Conservation (phyloP, 495 filamentous ascomycete species). For the Penicillium bialowiezense region DNA sequence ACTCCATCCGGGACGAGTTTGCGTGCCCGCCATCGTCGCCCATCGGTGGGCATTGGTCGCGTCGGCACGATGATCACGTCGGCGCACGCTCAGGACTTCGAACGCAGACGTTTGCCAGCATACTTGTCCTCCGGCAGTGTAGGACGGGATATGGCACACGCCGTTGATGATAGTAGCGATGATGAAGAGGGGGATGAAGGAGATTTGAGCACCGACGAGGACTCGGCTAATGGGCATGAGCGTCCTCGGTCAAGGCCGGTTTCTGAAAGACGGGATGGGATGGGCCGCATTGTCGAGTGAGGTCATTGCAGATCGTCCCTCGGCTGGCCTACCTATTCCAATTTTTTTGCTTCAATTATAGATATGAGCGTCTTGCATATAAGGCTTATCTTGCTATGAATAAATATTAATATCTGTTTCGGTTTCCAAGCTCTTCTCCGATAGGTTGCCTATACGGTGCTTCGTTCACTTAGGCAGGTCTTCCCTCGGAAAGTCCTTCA, state of each 20-base stretch:
- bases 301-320: neutral
- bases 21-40: conserved; percentile 25
- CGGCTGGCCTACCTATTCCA: neutral
- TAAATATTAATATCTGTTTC: conserved; percentile 5
- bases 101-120: conserved; percentile 60
- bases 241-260: conserved; percentile 2
- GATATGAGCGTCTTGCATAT: conserved; percentile 2
- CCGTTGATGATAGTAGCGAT: conserved; percentile 33
- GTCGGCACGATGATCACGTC: conserved; percentile 61
- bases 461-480: neutral
- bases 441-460: too few species aligned
- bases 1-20: conserved; percentile 23
- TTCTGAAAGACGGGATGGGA: conserved; percentile 1
- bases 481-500: neutral
- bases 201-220: conserved; percentile 18
- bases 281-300: conserved; percentile 16
- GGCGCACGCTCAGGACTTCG: conserved; percentile 86
- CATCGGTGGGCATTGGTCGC: conserved; percentile 37
- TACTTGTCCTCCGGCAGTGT: conserved; percentile 27
- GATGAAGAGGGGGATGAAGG: conserved; percentile 36
- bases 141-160: conserved; percentile 13
- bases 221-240: conserved; percentile 6
- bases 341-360: neutral
- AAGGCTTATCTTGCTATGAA: conserved; percentile 4
- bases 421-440: too few species aligned